These are phyloP conservation scores for Colletotrichum sp. DNA, from an alignment of 2,329 filamentous ascomycete species.

Conservation along the genomic window DNA sequence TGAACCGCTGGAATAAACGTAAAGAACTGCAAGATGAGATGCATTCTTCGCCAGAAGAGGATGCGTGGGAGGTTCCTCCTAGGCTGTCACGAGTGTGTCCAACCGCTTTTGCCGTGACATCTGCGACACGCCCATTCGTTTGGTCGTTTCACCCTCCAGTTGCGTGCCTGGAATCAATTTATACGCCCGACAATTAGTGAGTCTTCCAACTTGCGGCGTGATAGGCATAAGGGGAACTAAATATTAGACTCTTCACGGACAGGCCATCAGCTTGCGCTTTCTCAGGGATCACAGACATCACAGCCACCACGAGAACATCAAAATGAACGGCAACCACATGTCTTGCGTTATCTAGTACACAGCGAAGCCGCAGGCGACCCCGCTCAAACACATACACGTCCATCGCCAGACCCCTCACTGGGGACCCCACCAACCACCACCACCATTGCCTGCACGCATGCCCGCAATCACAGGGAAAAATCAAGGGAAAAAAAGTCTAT, in stretches of 20 bases:
- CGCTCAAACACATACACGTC: slow-evolving; percentile 4
- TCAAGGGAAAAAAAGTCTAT: slow-evolving; percentile 8
- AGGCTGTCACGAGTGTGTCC: not conserved
- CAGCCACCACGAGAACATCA: not conserved
- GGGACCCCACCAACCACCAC: not conserved
- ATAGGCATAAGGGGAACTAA: not conserved
- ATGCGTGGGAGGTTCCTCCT: not conserved
- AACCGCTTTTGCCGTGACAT: not conserved
- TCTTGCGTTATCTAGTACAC: slow-evolving; percentile 19
- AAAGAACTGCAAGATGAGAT: not conserved
- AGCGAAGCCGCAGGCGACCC: not conserved
- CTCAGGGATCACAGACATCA: not conserved
- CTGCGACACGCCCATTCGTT: too few relatives aligned
- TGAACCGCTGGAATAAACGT: too few relatives aligned
- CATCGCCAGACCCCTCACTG: not conserved
- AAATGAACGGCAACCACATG: not conserved
- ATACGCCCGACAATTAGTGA: not conserved
- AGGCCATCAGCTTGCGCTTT: not conserved
- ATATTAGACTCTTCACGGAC: not conserved
- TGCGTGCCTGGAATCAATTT: not conserved
- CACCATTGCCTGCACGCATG: not conserved
- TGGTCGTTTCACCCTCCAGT: rapidly evolving
- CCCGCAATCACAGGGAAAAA: not conserved
- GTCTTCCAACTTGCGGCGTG: not conserved
- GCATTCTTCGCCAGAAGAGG: rapidly evolving